phyloP scores from a whole-genome alignment of 805 yeast genomes.

The Spathaspora gorwiae region DNA sequence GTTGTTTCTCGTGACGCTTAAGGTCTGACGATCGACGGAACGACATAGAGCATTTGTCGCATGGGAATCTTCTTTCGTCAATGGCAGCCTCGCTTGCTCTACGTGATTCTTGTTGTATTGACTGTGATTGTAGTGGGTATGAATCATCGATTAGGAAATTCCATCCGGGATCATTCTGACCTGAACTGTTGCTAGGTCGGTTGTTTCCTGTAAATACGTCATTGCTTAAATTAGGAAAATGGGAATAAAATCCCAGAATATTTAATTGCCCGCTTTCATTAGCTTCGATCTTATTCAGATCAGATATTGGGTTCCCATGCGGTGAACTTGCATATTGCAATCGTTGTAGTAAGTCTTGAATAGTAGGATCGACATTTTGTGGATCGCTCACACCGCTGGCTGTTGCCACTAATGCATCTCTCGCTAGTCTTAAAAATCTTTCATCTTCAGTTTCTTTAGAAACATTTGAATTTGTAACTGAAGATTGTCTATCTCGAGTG shows the following conservation, averaged over 20 bases:
- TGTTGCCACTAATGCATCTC: constrained; percentile 56
- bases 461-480: neutral
- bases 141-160: constrained; percentile 26
- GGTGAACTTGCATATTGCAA: constrained; percentile 57
- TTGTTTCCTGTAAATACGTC: constrained; percentile 23
- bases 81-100: neutral
- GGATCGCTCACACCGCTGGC: constrained; percentile 31
- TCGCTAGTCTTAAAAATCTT: constrained; percentile 53
- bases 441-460: constrained; percentile 40
- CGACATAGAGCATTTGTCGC: constrained; percentile 56
- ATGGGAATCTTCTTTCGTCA: constrained; percentile 42
- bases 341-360: constrained; percentile 52
- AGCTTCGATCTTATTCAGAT: constrained; percentile 27
- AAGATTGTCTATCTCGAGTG: constrained; percentile 3
- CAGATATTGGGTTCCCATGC: constrained; percentile 48
- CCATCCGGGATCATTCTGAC: constrained; percentile 24
- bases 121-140: neutral
- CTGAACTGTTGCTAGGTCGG: constrained; percentile 7
- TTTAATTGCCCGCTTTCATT: constrained; percentile 39
- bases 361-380: constrained; percentile 55
- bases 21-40: constrained; percentile 68
- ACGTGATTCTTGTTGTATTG: neutral
- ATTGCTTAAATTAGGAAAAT: constrained; percentile 41
- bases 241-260: constrained; percentile 38
- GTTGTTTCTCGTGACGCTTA: constrained; percentile 73